phyloP scores from a whole-genome alignment of 2,329 filamentous ascomycete genomes.

The Diaporthe sp. region DNA sequence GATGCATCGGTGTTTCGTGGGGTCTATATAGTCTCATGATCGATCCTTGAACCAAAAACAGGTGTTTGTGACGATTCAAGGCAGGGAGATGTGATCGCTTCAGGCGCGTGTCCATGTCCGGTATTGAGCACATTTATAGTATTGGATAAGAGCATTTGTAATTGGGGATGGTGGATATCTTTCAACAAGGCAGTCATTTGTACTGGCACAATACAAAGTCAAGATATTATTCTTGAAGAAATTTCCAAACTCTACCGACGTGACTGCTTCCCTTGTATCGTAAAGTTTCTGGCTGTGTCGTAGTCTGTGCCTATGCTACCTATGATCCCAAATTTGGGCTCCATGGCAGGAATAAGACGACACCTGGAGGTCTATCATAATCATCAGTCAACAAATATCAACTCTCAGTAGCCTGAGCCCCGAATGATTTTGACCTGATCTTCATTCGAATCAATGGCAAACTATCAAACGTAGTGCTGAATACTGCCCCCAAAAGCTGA shows the following conservation, averaged over 20 bases:
- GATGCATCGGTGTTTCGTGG: background rate
- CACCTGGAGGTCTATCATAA: no score
- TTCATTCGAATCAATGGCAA: no score
- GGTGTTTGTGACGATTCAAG: background rate
- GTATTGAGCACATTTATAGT: background rate
- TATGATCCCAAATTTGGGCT: background rate
- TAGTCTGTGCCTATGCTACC: background rate
- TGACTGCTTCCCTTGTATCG: background rate
- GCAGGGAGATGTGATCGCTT: background rate
- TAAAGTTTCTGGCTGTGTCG: background rate
- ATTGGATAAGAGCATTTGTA: conserved; percentile 13
- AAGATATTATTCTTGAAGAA: background rate
- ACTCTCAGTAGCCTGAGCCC: no score
- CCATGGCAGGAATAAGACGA: no score
- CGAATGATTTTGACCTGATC: no score
- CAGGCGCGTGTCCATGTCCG: background rate
- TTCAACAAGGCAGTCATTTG: background rate
- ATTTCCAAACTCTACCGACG: background rate
- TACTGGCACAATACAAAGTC: background rate
- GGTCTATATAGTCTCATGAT: background rate
- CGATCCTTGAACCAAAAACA: background rate
- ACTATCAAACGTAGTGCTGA: no score
- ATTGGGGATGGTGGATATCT: background rate
- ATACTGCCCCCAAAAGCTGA: no score
- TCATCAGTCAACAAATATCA: no score